phyloP scores from a whole-genome alignment of 2,329 filamentous ascomycete genomes.

The Zymoseptoria ardabiliae region DNA sequence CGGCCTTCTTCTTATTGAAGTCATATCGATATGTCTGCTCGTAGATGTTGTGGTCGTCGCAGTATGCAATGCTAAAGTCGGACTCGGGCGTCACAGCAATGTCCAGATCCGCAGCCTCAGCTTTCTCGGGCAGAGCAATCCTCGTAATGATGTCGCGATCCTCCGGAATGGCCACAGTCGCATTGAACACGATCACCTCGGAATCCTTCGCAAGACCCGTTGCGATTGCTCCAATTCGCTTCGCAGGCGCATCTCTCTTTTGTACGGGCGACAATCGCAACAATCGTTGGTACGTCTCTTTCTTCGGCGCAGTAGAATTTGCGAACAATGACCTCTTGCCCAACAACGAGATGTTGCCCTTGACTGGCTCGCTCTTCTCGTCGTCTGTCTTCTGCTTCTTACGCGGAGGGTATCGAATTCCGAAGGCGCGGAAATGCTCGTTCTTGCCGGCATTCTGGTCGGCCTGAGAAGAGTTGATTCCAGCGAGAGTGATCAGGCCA shows the following conservation, averaged over 20 bases:
- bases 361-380: constrained; percentile 28
- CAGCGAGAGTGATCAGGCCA: constrained; percentile 55
- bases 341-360: constrained; percentile 37
- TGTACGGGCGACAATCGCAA: constrained; percentile 50
- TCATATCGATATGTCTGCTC: constrained; percentile 53
- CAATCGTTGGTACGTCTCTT: constrained; percentile 54
- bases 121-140: constrained; percentile 43
- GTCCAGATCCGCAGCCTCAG: constrained; percentile 63
- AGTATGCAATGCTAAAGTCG: constrained; percentile 68
- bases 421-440: constrained; percentile 73
- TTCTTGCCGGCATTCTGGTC: constrained; percentile 71
- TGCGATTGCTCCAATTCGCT: constrained; percentile 67
- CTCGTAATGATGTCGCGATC: constrained; percentile 47
- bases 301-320: constrained; percentile 35
- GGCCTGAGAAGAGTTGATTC: constrained; percentile 72
- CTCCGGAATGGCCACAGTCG: constrained; percentile 47
- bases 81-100: constrained; percentile 55
- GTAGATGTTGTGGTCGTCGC: constrained; percentile 67
- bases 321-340: constrained; percentile 48
- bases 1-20: constrained; percentile 34
- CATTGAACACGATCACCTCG: constrained; percentile 75
- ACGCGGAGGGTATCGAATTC: constrained; percentile 49
- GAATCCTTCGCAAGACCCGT: constrained; percentile 65
- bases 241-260: constrained; percentile 43
- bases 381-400: constrained; percentile 34